Conservation (phyloP, 208 protist genomes). For the Vickermania ingenoplastis region DNA sequence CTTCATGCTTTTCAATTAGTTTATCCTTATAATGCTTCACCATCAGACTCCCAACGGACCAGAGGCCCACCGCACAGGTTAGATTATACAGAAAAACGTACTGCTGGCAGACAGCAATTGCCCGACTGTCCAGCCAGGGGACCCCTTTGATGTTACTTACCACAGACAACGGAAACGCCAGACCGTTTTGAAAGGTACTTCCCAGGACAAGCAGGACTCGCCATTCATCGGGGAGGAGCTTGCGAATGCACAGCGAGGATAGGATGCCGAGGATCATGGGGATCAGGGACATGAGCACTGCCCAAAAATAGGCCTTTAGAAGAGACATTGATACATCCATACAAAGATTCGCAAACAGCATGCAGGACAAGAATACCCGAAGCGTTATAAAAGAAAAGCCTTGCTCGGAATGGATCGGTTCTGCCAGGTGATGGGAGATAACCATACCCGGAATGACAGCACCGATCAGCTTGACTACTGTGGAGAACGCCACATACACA, state of each 20-base stretch:
- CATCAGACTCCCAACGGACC: constrained; percentile 29
- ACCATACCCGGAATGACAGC: constrained; percentile 10
- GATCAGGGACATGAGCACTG: constrained; percentile 31
- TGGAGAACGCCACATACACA: constrained; percentile 5
- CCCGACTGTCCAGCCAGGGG: constrained; percentile 16
- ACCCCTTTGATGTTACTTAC: constrained; percentile 22
- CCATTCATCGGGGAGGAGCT: constrained; percentile 15
- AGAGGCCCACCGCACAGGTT: constrained; percentile 25
- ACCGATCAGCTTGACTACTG: constrained; percentile 15
- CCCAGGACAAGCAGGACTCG: constrained; percentile 21
- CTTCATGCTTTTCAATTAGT: constrained; percentile 7
- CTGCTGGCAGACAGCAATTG: constrained; percentile 14
- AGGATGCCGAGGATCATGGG: constrained; percentile 24
- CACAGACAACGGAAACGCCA: constrained; percentile 26
- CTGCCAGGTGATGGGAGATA: constrained; percentile 7
- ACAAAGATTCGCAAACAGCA: constrained; percentile 18
- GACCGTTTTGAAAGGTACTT: constrained; percentile 40
- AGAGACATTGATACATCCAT: constrained; percentile 17
- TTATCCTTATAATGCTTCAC: constrained; percentile 26
- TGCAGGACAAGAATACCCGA: constrained; percentile 12
- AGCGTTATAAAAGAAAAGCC: constrained; percentile 20
- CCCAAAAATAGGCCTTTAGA: constrained; percentile 33
- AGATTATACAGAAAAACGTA: constrained; percentile 40
- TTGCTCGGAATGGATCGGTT: constrained; percentile 8
- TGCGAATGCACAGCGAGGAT: constrained; percentile 8